A percentile compares a stretch with the other conserved stretches of the same genome.
Evolutionary conservation across 164 flowering plant species (phyloP).

Genomic region (Tetracentron sinense): DNA sequence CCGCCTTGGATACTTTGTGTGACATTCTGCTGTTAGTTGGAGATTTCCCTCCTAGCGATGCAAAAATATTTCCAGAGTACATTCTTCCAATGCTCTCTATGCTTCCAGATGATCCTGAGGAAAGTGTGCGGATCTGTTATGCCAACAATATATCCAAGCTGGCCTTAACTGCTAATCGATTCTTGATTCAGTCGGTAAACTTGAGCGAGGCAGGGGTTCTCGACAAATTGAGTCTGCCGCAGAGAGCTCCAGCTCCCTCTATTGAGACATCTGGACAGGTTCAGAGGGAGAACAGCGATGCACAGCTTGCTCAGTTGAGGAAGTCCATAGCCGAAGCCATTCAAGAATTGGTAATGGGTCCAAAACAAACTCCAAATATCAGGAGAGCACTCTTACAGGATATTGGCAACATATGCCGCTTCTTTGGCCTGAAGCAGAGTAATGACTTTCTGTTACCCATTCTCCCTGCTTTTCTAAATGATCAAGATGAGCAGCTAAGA

Average conservation of each 20-base stretch:
- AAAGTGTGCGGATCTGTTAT: slow-evolving; percentile 95
- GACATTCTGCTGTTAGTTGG: slow-evolving; percentile 84
- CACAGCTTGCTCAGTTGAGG: slow-evolving; percentile 74
- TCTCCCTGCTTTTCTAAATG: slow-evolving; percentile 95
- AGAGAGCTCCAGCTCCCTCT: slow-evolving; percentile 36
- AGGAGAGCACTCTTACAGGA: slow-evolving; percentile 90
- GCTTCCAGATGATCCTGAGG: slow-evolving; percentile 99
- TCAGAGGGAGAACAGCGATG: slow-evolving; percentile 41
- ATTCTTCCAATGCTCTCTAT: slow-evolving; percentile 97
- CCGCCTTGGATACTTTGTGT: slow-evolving; percentile 87
- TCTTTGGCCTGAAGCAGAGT: slow-evolving; percentile 93
- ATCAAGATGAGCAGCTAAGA: slow-evolving; percentile 86
- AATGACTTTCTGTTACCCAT: slow-evolving; percentile 89
- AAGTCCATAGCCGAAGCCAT: slow-evolving; percentile 86
- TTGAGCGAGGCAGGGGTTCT: slow-evolving; percentile 80
- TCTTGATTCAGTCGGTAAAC: slow-evolving; percentile 69
- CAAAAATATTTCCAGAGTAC: slow-evolving; percentile 95
- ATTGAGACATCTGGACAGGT: slow-evolving; percentile 38
- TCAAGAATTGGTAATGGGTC: slow-evolving; percentile 98
- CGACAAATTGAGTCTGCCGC: slow-evolving; percentile 46
- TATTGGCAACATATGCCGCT: slow-evolving; percentile 80
- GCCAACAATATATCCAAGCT: slow-evolving; percentile 83
- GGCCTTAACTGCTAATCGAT: slow-evolving; percentile 86
- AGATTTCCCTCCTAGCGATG: slow-evolving; percentile 98
- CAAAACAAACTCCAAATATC: slow-evolving; percentile 92